Evolutionary conservation across 73 alveolate species (phyloP).

Genomic region (Paramecium tetraurelia): DNA sequence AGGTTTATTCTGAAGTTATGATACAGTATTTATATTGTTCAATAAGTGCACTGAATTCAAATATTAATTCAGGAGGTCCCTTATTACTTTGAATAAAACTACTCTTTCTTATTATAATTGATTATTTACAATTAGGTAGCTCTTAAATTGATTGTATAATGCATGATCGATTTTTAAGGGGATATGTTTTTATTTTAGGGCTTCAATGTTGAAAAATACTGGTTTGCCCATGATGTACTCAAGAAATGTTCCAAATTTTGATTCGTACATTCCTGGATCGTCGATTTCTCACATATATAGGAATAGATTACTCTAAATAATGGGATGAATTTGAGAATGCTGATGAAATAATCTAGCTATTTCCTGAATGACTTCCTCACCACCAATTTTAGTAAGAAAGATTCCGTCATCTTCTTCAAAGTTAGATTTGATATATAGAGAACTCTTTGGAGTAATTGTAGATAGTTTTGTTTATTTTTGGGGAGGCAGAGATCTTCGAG

Average conservation of each 20-base stretch:
- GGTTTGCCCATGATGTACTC: slow-evolving; percentile 35
- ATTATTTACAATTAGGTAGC: neutral
- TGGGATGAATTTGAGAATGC: neutral
- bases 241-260: neutral
- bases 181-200: neutral
- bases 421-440: neutral
- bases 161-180: neutral
- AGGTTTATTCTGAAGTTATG: neutral
- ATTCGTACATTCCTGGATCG: neutral
- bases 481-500: neutral
- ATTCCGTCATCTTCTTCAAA: neutral
- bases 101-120: neutral
- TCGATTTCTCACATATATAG: neutral
- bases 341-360: neutral
- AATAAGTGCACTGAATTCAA: slow-evolving; percentile 29
- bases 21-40: slow-evolving; percentile 18
- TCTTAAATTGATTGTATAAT: slow-evolving; percentile 1
- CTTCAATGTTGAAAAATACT: slow-evolving; percentile 17
- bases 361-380: neutral
- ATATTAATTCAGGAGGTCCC: slow-evolving; percentile 34
- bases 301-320: neutral
- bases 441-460: neutral
- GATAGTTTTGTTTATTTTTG: neutral
- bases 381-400: neutral
- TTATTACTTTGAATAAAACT: neutral